Evolutionary conservation across 306 rosid genomes (phyloP).

Genomic region (Malus domestica): ASM211411v1 NC_041791.1:31747501-31748000

Average conservation of each 20-base stretch:
- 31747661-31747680: not conserved
- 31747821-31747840: conserved; percentile 76
- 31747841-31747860: conserved; percentile 52
- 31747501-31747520: not conserved
- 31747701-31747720: not conserved
- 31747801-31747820: conserved; percentile 89
- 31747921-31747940: conserved; percentile 4
- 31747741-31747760: not conserved
- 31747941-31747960: conserved; percentile 48
- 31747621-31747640: not conserved
- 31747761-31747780: conserved; percentile 69
- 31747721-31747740: not conserved
- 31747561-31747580: not conserved
- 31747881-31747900: conserved; percentile 14
- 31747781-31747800: conserved; percentile 73
- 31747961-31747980: conserved; percentile 44
- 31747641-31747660: not conserved
- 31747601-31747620: not conserved
- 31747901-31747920: conserved; percentile 15
- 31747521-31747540: not conserved
- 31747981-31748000: not conserved
- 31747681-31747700: not conserved
- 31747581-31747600: not conserved
- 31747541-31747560: not conserved
- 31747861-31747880: conserved; percentile 51